These are phyloP conservation scores for Citrus sp. DNA, from an alignment of 345 rosid genomes.

Conservation along the genomic window DNA sequence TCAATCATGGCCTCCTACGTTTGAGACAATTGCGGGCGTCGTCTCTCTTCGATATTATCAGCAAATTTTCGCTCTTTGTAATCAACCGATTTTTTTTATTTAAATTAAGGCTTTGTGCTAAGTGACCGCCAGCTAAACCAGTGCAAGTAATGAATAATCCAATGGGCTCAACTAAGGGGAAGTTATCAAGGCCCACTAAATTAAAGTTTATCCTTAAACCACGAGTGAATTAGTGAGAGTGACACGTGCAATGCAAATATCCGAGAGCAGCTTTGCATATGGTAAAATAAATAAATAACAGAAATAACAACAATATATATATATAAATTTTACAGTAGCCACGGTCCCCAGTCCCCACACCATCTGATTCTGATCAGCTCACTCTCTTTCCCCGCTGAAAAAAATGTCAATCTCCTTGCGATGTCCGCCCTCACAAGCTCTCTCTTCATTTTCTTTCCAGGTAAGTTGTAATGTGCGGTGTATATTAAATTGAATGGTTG, in stretches of 20 bases:
- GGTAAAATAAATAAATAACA: background rate
- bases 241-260: background rate
- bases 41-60: background rate
- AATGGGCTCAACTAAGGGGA: too few species aligned
- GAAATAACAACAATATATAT: background rate
- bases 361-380: background rate
- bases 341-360: background rate
- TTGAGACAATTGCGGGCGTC: background rate
- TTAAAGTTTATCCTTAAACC: too few species aligned
- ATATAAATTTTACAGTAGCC: background rate
- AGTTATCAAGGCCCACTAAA: too few species aligned
- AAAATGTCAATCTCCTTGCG: slow-evolving; percentile 73
- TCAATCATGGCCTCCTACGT: too few species aligned
- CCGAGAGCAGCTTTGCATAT: background rate
- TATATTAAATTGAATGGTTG: background rate
- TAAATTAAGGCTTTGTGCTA: too few species aligned
- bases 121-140: too few species aligned
- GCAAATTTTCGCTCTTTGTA: too few species aligned
- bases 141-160: too few species aligned
- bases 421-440: slow-evolving; percentile 64
- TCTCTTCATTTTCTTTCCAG: slow-evolving; percentile 39
- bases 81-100: too few species aligned
- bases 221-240: background rate
- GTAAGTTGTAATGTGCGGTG: slow-evolving; percentile 7
- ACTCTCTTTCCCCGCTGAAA: background rate